Conservation (phyloP, 164 flowering plant species). For the Macadamia tetraphylla region DNA sequence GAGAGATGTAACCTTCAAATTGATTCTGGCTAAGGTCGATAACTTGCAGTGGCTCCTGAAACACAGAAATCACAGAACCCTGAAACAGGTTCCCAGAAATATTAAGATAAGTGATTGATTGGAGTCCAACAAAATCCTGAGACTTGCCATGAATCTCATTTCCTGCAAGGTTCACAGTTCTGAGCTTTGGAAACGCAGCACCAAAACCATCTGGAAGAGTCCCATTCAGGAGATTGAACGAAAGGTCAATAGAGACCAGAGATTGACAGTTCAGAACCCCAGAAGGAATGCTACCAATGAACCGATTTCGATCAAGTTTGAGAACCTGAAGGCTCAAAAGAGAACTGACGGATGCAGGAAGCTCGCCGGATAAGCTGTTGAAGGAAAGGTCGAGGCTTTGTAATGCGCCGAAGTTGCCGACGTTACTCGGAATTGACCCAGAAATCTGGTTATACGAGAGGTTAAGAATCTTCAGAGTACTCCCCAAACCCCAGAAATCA, state of each 20-base stretch:
- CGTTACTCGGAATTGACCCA: slow-evolving; percentile 54
- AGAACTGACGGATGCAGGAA: slow-evolving; percentile 62
- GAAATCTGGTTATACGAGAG: slow-evolving; percentile 59
- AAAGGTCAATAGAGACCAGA: background rate
- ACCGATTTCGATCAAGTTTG: slow-evolving; percentile 47
- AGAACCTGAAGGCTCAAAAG: slow-evolving; percentile 41
- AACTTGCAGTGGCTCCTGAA: background rate
- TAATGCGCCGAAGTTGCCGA: slow-evolving; percentile 69
- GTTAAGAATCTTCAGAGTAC: slow-evolving; percentile 46
- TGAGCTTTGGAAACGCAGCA: slow-evolving; percentile 1
- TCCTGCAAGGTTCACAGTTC: background rate
- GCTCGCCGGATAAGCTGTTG: slow-evolving; percentile 59
- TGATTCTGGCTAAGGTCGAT: background rate
- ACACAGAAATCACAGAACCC: background rate
- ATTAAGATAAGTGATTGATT: background rate
- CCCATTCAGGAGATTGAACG: background rate
- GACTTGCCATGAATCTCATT: background rate
- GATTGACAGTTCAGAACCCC: slow-evolving; percentile 22
- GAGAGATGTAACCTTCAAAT: background rate
- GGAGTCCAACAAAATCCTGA: background rate
- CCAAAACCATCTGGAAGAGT: slow-evolving; percentile 1
- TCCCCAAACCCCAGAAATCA: slow-evolving; percentile 80
- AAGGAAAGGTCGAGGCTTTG: slow-evolving; percentile 57
- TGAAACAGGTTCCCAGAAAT: background rate
- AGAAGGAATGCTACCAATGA: slow-evolving; percentile 42